Evolutionary conservation across 2,329 filamentous ascomycete species (phyloP).

Genomic region (Trichophyton mentagrophytes): DNA sequence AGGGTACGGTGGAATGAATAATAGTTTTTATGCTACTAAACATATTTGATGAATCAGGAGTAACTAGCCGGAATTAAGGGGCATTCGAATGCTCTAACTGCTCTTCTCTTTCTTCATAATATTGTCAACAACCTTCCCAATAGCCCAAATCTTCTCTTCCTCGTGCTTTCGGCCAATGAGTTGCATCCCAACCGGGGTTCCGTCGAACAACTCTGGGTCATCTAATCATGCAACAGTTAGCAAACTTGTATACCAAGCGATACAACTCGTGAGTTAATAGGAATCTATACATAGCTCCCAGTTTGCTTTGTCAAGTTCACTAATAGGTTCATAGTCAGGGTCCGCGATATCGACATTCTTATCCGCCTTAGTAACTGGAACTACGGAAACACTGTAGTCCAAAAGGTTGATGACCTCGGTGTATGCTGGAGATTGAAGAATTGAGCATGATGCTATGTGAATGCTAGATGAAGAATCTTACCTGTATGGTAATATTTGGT

Average conservation of each 20-base stretch:
- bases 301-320: not conserved
- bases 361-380: constrained; percentile 45
- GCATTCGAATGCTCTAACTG: not conserved
- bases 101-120: not conserved
- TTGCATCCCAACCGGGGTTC: constrained; percentile 38
- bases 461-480: not conserved
- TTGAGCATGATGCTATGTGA: not conserved
- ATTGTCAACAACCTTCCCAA: constrained; percentile 1
- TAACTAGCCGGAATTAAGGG: not conserved
- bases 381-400: constrained; percentile 43
- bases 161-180: constrained; percentile 38
- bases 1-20: not conserved
- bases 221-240: constrained; percentile 22
- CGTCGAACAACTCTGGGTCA: constrained; percentile 38
- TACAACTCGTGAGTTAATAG: too few relatives aligned
- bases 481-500: constrained; percentile 30
- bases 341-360: constrained; percentile 36
- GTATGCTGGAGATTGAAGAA: constrained; percentile 26
- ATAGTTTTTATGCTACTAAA: not conserved
- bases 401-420: constrained; percentile 40
- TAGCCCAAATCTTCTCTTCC: constrained; percentile 36
- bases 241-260: not conserved
- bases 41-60: not conserved
- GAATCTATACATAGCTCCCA: not conserved
- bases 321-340: not conserved